Conservation (phyloP, 169 alveolate genomes). For the Eimeria maxima region DNA sequence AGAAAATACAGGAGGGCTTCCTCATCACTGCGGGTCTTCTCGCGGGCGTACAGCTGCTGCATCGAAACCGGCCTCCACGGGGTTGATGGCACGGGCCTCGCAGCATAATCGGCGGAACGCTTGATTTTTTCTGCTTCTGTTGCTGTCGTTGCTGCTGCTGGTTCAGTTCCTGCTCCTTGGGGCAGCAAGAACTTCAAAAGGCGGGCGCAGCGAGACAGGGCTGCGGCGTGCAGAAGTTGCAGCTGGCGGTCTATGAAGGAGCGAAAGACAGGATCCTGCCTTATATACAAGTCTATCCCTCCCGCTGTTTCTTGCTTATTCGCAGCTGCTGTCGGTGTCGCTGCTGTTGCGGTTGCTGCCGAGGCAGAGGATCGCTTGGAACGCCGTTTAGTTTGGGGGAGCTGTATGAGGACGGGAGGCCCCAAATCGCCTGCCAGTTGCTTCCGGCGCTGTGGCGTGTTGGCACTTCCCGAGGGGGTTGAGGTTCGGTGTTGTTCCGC, state of each 20-base stretch:
- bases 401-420: constrained; percentile 52
- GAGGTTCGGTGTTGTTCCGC: background rate
- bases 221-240: constrained; percentile 67
- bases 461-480: background rate
- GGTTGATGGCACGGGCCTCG: background rate
- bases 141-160: background rate
- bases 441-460: background rate
- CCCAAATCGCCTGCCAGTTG: constrained; percentile 68
- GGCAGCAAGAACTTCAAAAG: constrained; percentile 65
- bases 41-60: constrained; percentile 72
- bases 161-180: background rate
- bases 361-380: constrained; percentile 40
- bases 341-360: constrained; percentile 12
- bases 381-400: constrained; percentile 19
- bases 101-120: background rate
- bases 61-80: constrained; percentile 58
- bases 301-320: background rate
- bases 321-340: background rate
- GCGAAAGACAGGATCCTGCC: constrained; percentile 68
- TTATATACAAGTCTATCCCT: background rate
- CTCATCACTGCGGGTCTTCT: constrained; percentile 54
- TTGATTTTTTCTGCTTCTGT: background rate
- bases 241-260: constrained; percentile 77
- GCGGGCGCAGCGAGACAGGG: constrained; percentile 70
- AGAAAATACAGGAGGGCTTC: constrained; percentile 36